Base-by-base conservation (phyloP, 1,284 basidiomycete genomes). In the Melampsora americana region DNA sequence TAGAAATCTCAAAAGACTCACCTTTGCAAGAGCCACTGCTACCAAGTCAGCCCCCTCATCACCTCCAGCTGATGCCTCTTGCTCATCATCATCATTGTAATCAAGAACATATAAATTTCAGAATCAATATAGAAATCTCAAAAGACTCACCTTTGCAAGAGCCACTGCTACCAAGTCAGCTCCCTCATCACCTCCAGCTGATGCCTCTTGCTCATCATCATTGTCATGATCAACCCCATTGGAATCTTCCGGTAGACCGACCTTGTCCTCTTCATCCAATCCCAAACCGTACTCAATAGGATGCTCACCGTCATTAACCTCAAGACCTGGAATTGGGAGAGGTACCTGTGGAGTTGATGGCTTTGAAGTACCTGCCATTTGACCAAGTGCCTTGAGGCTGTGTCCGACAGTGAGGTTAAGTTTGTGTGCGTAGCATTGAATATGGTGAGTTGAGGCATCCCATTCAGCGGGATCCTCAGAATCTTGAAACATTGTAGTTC, bases 351-450 rank as follows among this genome's bases (percentile, higher is more conserved):
- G 50, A 53, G 50, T 53, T 20, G 50, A 20, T 4, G 50, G 5
- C 23, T 53, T 53, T 5, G 12, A 5, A 53, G 3, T 3, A 23
- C 50, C 50, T 20, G 14, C 16, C 23, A 5, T 53, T 4, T 53
- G 16, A 18, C 50, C 23, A 4, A 53, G 50, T 2, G 50, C 50
- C 50, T 53, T 53, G 16, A 53, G 23, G 5, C 50, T 4, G 12
- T 53, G 50, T 5, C 23, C 50, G 12, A 53, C 50, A 48, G 46
- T 48, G 46, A 48, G 46, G 12, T 7, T 42, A 18, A 39, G 32
- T 11, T 42, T 66, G 42, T 39, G 28, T 11, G 66, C 39, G 48
- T 67, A 46, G 66, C 48, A 28, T 23, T 46, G n/a, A 42, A 53
- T 23, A 16, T 53, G 50, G 23, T 53, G 16, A 18, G 3, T 23